These are phyloP conservation scores for Miscanthus lutarioriparius DNA, from an alignment of 176 grass and related monocot genomes.

Conservation along the genomic window DNA sequence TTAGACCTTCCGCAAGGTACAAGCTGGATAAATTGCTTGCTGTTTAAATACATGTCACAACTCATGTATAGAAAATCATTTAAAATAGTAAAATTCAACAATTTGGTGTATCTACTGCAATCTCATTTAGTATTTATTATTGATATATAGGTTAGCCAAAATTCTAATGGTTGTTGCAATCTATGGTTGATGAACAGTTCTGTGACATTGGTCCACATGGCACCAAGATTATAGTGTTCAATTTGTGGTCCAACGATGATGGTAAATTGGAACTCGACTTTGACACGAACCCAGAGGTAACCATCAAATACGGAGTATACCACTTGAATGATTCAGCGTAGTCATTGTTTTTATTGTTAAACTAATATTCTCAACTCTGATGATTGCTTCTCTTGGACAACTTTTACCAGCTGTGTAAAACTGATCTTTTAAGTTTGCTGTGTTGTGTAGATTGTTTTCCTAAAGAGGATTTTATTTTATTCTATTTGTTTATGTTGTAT, in stretches of 20 bases:
- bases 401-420: background rate
- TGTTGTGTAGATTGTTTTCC: conserved; percentile 9
- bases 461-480: background rate
- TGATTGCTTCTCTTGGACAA: conserved; percentile 6
- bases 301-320: background rate
- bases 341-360: background rate
- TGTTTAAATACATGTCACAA: background rate
- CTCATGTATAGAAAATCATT: background rate
- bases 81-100: background rate
- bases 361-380: background rate
- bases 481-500: background rate
- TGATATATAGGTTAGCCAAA: background rate
- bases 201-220: conserved; percentile 69
- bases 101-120: background rate
- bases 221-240: conserved; percentile 84
- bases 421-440: background rate
- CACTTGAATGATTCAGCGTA: background rate
- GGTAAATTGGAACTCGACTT: conserved; percentile 81
- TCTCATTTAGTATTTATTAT: background rate
- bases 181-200: conserved; percentile 54
- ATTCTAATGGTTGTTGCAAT: conserved; percentile 37
- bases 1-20: no score
- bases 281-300: conserved; percentile 50
- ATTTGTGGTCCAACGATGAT: conserved; percentile 71
- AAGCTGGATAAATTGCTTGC: background rate